Base-by-base conservation (phyloP, 2,329 filamentous ascomycete species). In the Lachnellula arida region DNA sequence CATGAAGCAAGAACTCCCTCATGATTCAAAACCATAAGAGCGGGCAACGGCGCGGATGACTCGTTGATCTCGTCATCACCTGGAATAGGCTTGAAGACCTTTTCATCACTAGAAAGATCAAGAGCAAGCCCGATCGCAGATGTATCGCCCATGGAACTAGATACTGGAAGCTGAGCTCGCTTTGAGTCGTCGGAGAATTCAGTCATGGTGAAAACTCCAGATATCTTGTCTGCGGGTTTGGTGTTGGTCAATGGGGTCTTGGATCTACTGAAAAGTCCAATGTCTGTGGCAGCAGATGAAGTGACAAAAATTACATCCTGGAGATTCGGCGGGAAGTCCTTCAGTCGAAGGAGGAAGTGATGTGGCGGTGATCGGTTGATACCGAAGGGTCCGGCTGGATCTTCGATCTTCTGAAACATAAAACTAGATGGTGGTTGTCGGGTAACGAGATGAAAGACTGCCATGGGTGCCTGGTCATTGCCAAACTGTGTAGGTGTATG, bases 1-100 rank as follows among this genome's bases (percentile, higher is more conserved):
- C 93, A 99, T 12, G 85, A 81, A 46, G 84, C 85, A 15, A 99
- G 76, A 9, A 96, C 75, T 61, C 94, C 94, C 67, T 97, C 90
- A 62, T 96, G 87, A 58, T 95, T 97, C 15, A 99, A 76, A 32
- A 91, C 80, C 79, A 94, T 87, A 43, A 96, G 78, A 11, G 86
- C 90, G 5, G 94, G 94, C 8, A 97, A 74, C 12, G 94, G 93
- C 1, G 84, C 85, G 0, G 86, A 80, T 4, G 91, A 95, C 65
- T 92, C 82, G 34, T 88, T 81, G 47, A 95, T 84, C 67, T 96
- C 28, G 9, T 32, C 87, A 60, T 94, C 87, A 1, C 83, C 80
- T 19, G 84, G 84, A 56, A 96, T 88, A 1, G 92, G 92, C 61
- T 87, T 85, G 60, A 83, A 78, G 2, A 96, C 88, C 63, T 84